These are phyloP conservation scores for Liquidambar formosana DNA, from an alignment of 164 flowering plant species.

Conservation along the genomic window DNA sequence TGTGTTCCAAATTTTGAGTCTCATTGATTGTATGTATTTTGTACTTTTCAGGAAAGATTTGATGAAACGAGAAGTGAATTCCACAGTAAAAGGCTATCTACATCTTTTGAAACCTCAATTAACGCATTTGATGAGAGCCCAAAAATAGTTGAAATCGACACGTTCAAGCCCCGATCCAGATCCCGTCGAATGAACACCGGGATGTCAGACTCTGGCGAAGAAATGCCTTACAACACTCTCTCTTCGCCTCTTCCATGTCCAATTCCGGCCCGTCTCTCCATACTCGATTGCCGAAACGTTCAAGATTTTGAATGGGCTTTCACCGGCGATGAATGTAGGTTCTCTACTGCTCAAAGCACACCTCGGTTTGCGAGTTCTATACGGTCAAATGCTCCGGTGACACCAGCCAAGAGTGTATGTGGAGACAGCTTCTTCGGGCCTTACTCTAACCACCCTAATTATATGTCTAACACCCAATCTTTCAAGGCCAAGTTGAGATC, in stretches of 20 bases:
- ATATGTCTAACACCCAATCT: conserved; percentile 79
- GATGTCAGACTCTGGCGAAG: conserved; percentile 53
- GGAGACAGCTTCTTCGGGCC: conserved; percentile 45
- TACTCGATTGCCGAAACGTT: conserved; percentile 39
- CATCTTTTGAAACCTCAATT: conserved; percentile 29
- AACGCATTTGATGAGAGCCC: conserved; percentile 65
- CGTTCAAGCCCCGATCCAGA: conserved; percentile 57
- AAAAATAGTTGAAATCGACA: conserved; percentile 86
- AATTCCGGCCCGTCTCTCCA: conserved; percentile 48
- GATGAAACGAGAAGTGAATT: conserved; percentile 48
- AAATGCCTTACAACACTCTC: conserved; percentile 32
- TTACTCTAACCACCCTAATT: conserved; percentile 55
- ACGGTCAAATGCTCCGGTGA: conserved; percentile 34
- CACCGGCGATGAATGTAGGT: conserved; percentile 57
- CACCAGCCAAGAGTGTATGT: conserved; percentile 73
- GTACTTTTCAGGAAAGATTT: conserved; percentile 39
- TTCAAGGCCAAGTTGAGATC: conserved; percentile 75
- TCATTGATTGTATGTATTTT: neutral
- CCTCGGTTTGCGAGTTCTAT: conserved; percentile 53
- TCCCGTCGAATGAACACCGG: conserved; percentile 44
- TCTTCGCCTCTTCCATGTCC: conserved; percentile 62
- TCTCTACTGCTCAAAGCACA: conserved; percentile 79
- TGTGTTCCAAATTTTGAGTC: neutral
- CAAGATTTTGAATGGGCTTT: conserved; percentile 67
- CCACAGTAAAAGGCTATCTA: conserved; percentile 52